phyloP scores from a whole-genome alignment of 2,329 filamentous ascomycete species.

The Paraphaeosphaeria minitans region DNA sequence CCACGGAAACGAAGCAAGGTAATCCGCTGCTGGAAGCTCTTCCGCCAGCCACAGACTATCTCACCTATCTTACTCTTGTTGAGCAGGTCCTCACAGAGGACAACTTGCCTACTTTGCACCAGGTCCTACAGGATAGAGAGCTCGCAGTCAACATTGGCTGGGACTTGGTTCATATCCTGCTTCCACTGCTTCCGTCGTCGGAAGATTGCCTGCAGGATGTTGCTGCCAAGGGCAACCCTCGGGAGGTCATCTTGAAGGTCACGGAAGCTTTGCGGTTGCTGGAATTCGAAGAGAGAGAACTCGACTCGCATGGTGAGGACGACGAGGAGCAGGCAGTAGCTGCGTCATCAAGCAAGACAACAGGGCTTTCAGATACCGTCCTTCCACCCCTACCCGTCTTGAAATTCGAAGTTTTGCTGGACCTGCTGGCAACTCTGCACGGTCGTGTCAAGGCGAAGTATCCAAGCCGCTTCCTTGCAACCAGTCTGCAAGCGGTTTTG shows the following conservation, averaged over 20 bases:
- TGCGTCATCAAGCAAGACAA: constrained; percentile 23
- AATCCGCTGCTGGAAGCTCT: constrained; percentile 62
- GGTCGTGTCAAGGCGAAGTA: constrained; percentile 76
- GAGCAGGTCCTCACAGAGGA: constrained; percentile 73
- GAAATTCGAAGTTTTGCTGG: constrained; percentile 72
- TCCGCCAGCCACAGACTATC: constrained; percentile 68
- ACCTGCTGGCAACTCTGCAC: constrained; percentile 75
- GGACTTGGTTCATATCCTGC: constrained; percentile 78
- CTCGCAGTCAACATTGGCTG: constrained; percentile 80
- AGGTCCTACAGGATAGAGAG: constrained; percentile 69
- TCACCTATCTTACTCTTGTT: constrained; percentile 79
- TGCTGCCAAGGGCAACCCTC: constrained; percentile 76
- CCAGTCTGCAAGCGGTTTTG: constrained; percentile 74
- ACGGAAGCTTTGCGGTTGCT: constrained; percentile 72
- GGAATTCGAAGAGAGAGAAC: constrained; percentile 54
- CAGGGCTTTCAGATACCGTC: constrained; percentile 26
- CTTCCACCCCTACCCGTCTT: constrained; percentile 50
- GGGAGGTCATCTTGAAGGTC: constrained; percentile 81
- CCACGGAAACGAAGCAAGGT: constrained; percentile 37
- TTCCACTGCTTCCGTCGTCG: constrained; percentile 68
- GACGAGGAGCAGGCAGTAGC: constrained; percentile 35
- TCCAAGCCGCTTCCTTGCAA: constrained; percentile 78
- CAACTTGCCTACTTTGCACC: constrained; percentile 69
- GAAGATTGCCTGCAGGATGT: constrained; percentile 74
- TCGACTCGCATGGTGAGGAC: constrained; percentile 62